phyloP scores from a whole-genome alignment of 164 flowering plant species.

The Piper betle region DNA sequence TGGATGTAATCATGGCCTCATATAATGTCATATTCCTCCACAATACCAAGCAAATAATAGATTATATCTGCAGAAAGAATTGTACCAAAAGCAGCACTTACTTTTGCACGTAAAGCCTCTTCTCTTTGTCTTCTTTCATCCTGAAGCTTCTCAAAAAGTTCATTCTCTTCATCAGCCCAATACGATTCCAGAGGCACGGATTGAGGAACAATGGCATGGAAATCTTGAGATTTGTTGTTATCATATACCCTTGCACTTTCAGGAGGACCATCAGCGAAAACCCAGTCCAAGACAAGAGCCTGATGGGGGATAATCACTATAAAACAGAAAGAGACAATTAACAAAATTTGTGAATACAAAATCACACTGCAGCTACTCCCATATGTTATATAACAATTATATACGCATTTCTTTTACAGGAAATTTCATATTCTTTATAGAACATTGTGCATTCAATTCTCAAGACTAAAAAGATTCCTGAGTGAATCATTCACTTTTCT shows the following conservation, averaged over 20 bases:
- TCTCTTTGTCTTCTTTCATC: slow-evolving; percentile 63
- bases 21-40: no score
- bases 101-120: slow-evolving; percentile 78
- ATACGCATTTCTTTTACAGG: not conserved
- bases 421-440: not conserved
- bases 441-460: not conserved
- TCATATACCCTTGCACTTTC: slow-evolving; percentile 56
- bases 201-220: slow-evolving; percentile 68
- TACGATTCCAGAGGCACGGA: slow-evolving; percentile 43
- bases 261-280: slow-evolving; percentile 95
- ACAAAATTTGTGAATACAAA: not conserved
- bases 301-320: slow-evolving; percentile 70
- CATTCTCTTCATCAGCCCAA: slow-evolving; percentile 80
- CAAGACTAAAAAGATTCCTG: no score
- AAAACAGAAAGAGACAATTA: slow-evolving; percentile 6
- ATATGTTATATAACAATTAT: no score
- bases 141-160: slow-evolving; percentile 49
- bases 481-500: no score
- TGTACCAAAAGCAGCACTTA: slow-evolving; percentile 14
- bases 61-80: no score
- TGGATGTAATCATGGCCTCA: no score
- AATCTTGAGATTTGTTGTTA: slow-evolving; percentile 72
- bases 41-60: no score
- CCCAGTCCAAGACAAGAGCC: slow-evolving; percentile 88
- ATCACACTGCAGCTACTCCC: not conserved